phyloP scores from a whole-genome alignment of 2,329 filamentous ascomycete genomes.

The Fusarium sp. region DNA sequence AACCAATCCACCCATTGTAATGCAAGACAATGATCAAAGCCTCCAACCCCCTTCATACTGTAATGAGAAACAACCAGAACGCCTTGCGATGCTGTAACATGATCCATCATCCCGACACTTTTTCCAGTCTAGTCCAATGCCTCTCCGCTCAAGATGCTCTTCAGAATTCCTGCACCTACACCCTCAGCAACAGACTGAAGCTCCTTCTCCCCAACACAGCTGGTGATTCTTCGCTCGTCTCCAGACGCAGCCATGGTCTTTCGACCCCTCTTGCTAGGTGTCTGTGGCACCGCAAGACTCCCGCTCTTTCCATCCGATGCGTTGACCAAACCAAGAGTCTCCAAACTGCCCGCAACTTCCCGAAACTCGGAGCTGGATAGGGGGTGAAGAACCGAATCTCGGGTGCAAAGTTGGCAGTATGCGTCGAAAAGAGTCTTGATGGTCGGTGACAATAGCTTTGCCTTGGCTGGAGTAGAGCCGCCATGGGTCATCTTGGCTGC shows the following conservation, averaged over 20 bases:
- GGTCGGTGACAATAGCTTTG: slow-evolving; percentile 74
- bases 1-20: slow-evolving; percentile 30
- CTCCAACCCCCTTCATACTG: slow-evolving; percentile 2
- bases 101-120: slow-evolving; percentile 10
- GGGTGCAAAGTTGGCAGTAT: slow-evolving; percentile 85
- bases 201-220: slow-evolving; percentile 84
- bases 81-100: slow-evolving; percentile 37
- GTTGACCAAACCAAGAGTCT: slow-evolving; percentile 85
- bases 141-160: slow-evolving; percentile 71
- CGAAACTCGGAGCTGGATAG: slow-evolving; percentile 93
- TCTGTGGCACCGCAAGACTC: slow-evolving; percentile 72
- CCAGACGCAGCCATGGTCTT: slow-evolving; percentile 64
- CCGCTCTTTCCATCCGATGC: slow-evolving; percentile 77
- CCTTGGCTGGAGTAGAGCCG: slow-evolving; percentile 70
- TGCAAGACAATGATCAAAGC: slow-evolving; percentile 18
- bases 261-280: slow-evolving; percentile 77
- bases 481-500: slow-evolving; percentile 55
- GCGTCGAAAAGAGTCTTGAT: slow-evolving; percentile 86
- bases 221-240: slow-evolving; percentile 84
- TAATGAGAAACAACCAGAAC: slow-evolving; percentile 23
- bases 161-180: slow-evolving; percentile 70
- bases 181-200: slow-evolving; percentile 77
- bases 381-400: slow-evolving; percentile 89
- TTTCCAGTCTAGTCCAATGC: slow-evolving; percentile 60
- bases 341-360: slow-evolving; percentile 89